phyloP scores from a whole-genome alignment of 768 basidiomycete genomes.

The Trametes cinnabarina region DNA sequence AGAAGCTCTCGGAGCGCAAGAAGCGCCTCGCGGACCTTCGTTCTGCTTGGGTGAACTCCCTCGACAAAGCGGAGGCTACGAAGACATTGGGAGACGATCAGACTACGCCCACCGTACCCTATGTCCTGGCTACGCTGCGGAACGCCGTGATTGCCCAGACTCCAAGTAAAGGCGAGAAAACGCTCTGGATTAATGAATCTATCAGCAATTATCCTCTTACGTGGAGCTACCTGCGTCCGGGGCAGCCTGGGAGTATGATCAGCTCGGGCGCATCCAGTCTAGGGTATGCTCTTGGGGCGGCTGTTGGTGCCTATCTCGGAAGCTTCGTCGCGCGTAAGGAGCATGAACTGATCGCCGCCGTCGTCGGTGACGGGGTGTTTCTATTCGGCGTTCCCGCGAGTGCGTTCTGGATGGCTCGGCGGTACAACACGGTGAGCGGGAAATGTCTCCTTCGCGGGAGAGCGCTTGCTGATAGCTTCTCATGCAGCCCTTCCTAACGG shows the following conservation, averaged over 20 bases:
- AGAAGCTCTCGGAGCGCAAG: conserved; percentile 3
- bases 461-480: background rate
- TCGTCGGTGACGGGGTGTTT: conserved; percentile 72
- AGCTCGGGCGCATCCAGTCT: conserved; percentile 63
- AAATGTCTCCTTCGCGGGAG: background rate
- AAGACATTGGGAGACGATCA: background rate
- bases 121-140: conserved; percentile 48
- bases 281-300: conserved; percentile 67
- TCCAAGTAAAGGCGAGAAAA: conserved; percentile 35
- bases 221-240: conserved; percentile 59
- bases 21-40: conserved; percentile 11
- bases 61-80: conserved; percentile 20
- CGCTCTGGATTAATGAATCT: conserved; percentile 59
- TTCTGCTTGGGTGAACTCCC: conserved; percentile 18
- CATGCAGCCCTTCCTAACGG: conserved; percentile 62
- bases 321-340: conserved; percentile 30
- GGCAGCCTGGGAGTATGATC: conserved; percentile 48
- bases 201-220: conserved; percentile 56
- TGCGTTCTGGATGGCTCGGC: conserved; percentile 68
- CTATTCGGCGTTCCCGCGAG: conserved; percentile 66
- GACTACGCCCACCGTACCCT: conserved; percentile 14
- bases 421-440: conserved; percentile 57
- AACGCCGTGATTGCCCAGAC: conserved; percentile 38
- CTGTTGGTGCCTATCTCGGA: conserved; percentile 57
- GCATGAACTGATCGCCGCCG: conserved; percentile 51